phyloP scores from a whole-genome alignment of 306 rosid species.

The Cyamopsis tetragonoloba region DNA sequence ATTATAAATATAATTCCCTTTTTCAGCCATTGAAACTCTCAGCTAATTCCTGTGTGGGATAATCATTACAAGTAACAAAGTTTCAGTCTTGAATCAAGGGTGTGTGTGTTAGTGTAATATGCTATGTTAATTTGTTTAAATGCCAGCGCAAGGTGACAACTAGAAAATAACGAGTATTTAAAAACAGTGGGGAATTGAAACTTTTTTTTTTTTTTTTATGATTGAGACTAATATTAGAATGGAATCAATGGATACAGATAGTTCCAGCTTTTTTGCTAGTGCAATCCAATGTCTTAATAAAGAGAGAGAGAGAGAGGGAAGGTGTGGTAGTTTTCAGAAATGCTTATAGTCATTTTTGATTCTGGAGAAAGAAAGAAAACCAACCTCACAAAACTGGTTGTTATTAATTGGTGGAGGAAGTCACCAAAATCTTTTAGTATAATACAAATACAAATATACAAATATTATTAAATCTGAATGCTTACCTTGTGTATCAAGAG shows the following conservation, averaged over 20 bases:
- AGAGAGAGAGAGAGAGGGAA: background rate
- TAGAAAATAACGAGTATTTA: background rate
- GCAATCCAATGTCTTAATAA: background rate
- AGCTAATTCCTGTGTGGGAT: background rate
- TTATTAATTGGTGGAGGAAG: constrained; percentile 11
- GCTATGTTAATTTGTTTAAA: background rate
- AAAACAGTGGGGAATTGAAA: background rate
- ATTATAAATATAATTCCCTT: constrained; percentile 1
- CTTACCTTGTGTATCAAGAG: too few species aligned
- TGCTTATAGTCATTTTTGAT: constrained; percentile 21
- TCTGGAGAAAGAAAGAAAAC: constrained; percentile 11
- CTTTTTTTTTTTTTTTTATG: background rate
- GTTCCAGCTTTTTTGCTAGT: constrained; percentile 11
- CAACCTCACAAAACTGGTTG: background rate
- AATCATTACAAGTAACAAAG: background rate
- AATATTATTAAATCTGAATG: too few species aligned
- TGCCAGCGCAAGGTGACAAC: constrained; percentile 23
- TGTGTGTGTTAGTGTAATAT: too few species aligned
- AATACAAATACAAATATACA: too few species aligned
- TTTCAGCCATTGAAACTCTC: constrained; percentile 38
- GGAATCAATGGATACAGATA: constrained; percentile 13
- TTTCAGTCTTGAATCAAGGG: background rate
- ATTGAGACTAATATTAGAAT: background rate
- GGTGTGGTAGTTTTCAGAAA: constrained; percentile 7
- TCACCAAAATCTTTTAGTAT: background rate